These are phyloP conservation scores for Aureobasidium sp. DNA, from an alignment of 2,329 filamentous ascomycete genomes.

Conservation along the genomic window DNA sequence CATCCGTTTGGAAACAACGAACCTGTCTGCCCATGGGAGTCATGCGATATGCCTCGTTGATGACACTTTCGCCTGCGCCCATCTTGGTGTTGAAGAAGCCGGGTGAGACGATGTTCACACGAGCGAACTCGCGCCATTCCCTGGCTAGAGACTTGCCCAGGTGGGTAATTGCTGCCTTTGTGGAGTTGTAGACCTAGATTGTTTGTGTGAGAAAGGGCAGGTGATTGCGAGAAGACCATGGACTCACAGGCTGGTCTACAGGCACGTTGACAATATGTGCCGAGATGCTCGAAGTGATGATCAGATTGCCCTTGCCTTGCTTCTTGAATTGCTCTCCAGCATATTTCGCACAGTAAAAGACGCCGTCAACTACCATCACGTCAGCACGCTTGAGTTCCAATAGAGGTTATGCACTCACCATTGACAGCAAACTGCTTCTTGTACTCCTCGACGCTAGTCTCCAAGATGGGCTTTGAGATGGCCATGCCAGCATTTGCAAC, in stretches of 20 bases:
- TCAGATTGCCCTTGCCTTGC: conserved; percentile 43
- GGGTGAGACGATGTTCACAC: conserved; percentile 50
- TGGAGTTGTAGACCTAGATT: conserved; percentile 45
- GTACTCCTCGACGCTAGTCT: conserved; percentile 48
- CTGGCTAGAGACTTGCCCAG: conserved; percentile 49
- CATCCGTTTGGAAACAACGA: background rate
- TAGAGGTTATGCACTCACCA: conserved; percentile 28
- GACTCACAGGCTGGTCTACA: conserved; percentile 46
- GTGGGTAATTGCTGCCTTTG: conserved; percentile 51
- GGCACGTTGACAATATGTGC: conserved; percentile 32
- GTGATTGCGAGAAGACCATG: background rate
- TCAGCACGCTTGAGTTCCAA: background rate
- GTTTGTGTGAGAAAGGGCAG: background rate
- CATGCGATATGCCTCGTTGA: conserved; percentile 47
- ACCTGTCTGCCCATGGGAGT: conserved; percentile 38
- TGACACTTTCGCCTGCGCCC: conserved; percentile 38
- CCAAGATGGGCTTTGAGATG: conserved; percentile 49
- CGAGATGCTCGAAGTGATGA: conserved; percentile 37
- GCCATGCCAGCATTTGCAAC: conserved; percentile 44
- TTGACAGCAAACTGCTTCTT: conserved; percentile 48
- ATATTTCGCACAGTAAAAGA: conserved; percentile 38
- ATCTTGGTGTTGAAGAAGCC: conserved; percentile 53
- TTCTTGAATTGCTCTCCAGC: conserved; percentile 36
- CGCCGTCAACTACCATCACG: conserved; percentile 28
- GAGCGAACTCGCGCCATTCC: conserved; percentile 52